These are phyloP conservation scores for Colletotrichum destructivum DNA, from an alignment of 2,329 filamentous ascomycete species.

Conservation along the genomic window DNA sequence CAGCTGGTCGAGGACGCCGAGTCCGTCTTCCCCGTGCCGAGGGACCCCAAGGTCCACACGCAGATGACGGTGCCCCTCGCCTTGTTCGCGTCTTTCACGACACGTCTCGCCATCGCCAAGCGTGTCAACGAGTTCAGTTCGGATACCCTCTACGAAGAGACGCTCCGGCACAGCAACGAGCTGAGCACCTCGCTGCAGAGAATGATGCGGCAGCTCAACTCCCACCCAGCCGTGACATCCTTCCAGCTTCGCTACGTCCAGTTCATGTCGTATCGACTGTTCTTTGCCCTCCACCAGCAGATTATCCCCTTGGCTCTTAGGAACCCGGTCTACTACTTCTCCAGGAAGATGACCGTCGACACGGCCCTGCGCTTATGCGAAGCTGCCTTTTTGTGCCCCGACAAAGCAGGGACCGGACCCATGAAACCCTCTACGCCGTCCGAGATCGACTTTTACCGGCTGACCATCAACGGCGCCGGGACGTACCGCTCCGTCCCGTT, in stretches of 20 bases:
- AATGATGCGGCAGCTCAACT: constrained; percentile 52
- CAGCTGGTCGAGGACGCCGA: constrained; percentile 59
- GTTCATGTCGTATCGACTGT: constrained; percentile 61
- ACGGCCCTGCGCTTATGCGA: constrained; percentile 48
- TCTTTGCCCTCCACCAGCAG: constrained; percentile 69
- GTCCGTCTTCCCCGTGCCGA: constrained; percentile 43
- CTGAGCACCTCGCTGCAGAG: constrained; percentile 57
- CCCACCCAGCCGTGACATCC: constrained; percentile 46
- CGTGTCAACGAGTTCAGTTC: constrained; percentile 63
- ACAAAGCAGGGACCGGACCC: constrained; percentile 41
- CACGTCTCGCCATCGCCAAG: constrained; percentile 60
- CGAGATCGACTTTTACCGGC: constrained; percentile 52
- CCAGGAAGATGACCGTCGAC: constrained; percentile 65
- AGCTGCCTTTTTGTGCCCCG: constrained; percentile 42
- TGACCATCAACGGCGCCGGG: constrained; percentile 58
- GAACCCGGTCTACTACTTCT: constrained; percentile 67
- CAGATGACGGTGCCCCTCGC: constrained; percentile 67
- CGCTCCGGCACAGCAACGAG: constrained; percentile 61
- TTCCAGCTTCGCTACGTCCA: constrained; percentile 62
- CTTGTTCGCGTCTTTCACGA: constrained; percentile 59
- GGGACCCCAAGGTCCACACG: constrained; percentile 54
- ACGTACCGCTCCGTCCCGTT: constrained; percentile 59
- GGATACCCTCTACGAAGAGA: constrained; percentile 62
- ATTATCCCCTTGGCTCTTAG: constrained; percentile 60
- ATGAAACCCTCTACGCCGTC: constrained; percentile 10